A percentile compares a stretch with the other conserved stretches of the same genome.
Conservation (phyloP, 345 rosid species). For the Noccaea caerulescens region DNA sequence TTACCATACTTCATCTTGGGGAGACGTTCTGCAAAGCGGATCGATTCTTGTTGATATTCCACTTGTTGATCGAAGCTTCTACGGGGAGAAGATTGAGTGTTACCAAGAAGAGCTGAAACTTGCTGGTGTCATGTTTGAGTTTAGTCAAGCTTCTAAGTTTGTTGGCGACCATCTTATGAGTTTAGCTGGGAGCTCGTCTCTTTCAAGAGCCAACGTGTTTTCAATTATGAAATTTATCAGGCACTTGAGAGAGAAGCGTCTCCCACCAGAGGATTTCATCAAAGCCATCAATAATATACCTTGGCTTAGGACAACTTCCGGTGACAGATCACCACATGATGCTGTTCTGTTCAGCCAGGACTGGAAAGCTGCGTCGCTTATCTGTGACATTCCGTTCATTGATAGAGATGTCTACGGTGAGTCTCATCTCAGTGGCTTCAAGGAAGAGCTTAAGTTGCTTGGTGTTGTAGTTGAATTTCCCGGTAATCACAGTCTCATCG, state of each 20-base stretch:
- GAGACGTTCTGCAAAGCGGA: slow-evolving; percentile 57
- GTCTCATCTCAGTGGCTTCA: slow-evolving; percentile 39
- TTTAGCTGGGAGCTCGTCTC: slow-evolving; percentile 46
- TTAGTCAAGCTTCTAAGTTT: slow-evolving; percentile 56
- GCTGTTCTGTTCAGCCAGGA: slow-evolving; percentile 56
- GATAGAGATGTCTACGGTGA: slow-evolving; percentile 52
- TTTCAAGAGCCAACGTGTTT: slow-evolving; percentile 49
- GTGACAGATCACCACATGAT: slow-evolving; percentile 54
- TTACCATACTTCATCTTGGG: slow-evolving; percentile 59
- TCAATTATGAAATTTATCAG: slow-evolving; percentile 63
- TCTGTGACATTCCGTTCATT: slow-evolving; percentile 63
- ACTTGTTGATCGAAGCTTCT: slow-evolving; percentile 58
- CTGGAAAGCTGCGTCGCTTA: slow-evolving; percentile 58
- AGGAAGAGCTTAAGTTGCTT: slow-evolving; percentile 58
- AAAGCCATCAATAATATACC: slow-evolving; percentile 40
- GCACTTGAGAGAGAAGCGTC: slow-evolving; percentile 46
- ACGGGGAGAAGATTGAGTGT: slow-evolving; percentile 48
- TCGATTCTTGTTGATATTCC: slow-evolving; percentile 70
- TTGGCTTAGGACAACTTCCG: slow-evolving; percentile 60
- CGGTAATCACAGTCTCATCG: slow-evolving; percentile 44
- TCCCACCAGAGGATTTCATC: slow-evolving; percentile 54
- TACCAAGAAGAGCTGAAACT: slow-evolving; percentile 54
- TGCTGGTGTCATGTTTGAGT: slow-evolving; percentile 69
- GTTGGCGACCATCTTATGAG: slow-evolving; percentile 63
- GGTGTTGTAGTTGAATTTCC: slow-evolving; percentile 56